Percentiles rank a stretch among this genome's conserved stretches.
phyloP scores from a whole-genome alignment of 768 basidiomycete species.

The Leccinum arenicola region DNA sequence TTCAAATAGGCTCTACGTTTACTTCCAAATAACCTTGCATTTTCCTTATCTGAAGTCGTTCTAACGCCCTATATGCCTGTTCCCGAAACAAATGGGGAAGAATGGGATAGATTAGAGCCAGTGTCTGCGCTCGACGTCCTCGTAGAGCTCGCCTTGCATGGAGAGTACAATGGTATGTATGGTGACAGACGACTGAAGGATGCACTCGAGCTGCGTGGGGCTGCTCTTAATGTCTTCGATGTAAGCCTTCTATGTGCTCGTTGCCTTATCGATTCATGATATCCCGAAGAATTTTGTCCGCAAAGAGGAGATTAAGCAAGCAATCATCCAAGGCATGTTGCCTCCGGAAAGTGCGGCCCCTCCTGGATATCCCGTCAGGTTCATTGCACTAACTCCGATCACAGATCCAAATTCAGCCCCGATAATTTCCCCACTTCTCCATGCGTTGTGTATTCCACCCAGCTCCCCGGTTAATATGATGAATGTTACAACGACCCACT shows the following conservation, averaged over 20 bases:
- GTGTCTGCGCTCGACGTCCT: slow-evolving; percentile 81
- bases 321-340: slow-evolving; percentile 71
- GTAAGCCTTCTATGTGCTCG: slow-evolving; percentile 38
- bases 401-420: slow-evolving; percentile 35
- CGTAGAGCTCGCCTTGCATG: slow-evolving; percentile 79
- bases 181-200: slow-evolving; percentile 59
- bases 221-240: slow-evolving; percentile 82
- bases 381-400: neutral
- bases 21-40: slow-evolving; percentile 53
- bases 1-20: slow-evolving; percentile 50
- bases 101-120: slow-evolving; percentile 85
- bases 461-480: slow-evolving; percentile 55
- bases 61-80: slow-evolving; percentile 74
- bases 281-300: slow-evolving; percentile 65
- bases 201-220: slow-evolving; percentile 69
- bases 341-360: slow-evolving; percentile 47
- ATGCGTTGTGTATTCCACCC: slow-evolving; percentile 65
- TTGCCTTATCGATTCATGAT: neutral
- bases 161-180: slow-evolving; percentile 77
- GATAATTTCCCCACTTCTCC: slow-evolving; percentile 63
- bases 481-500: slow-evolving; percentile 61
- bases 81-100: slow-evolving; percentile 83
- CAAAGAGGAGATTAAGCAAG: slow-evolving; percentile 66
- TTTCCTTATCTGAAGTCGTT: slow-evolving; percentile 63
- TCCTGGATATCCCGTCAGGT: neutral